Conservation (phyloP, 106 monocot genomes). For the Acorus gramineus region DNA sequence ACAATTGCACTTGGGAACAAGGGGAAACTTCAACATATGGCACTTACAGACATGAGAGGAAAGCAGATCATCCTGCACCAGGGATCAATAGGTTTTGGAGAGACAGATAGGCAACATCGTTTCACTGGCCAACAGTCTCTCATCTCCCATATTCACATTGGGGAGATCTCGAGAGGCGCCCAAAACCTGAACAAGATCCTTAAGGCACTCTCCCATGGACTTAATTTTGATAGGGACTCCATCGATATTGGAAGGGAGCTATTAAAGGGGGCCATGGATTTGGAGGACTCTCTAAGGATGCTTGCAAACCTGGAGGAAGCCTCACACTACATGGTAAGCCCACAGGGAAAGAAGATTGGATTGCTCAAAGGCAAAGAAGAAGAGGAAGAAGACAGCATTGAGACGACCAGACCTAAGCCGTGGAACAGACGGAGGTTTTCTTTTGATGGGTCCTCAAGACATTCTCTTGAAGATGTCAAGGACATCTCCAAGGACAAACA, state of each 20-base stretch:
- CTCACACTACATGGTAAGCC: slow-evolving; percentile 38
- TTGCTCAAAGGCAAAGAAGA: slow-evolving; percentile 54
- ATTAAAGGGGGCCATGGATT: slow-evolving; percentile 59
- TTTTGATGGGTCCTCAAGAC: slow-evolving; percentile 14
- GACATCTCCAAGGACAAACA: neutral
- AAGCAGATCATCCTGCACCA: slow-evolving; percentile 26
- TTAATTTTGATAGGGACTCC: slow-evolving; percentile 23
- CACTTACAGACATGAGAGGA: slow-evolving; percentile 13
- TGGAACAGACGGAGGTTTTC: slow-evolving; percentile 16
- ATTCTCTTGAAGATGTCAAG: neutral
- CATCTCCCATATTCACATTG: slow-evolving; percentile 27
- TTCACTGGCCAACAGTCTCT: slow-evolving; percentile 13
- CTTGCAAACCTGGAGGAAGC: slow-evolving; percentile 53
- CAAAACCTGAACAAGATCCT: slow-evolving; percentile 60
- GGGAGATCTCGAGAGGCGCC: slow-evolving; percentile 44
- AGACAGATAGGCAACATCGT: slow-evolving; percentile 6
- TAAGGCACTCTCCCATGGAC: slow-evolving; percentile 22
- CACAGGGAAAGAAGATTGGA: slow-evolving; percentile 26
- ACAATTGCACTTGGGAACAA: slow-evolving; percentile 50
- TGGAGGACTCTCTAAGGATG: slow-evolving; percentile 69
- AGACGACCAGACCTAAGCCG: slow-evolving; percentile 12
- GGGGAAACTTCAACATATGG: slow-evolving; percentile 49
- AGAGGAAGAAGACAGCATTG: slow-evolving; percentile 10
- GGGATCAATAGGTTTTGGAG: slow-evolving; percentile 16
- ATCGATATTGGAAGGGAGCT: slow-evolving; percentile 39